Base-by-base conservation (phyloP, 2,329 filamentous ascomycete genomes). In the Calonectria pteridis region DNA sequence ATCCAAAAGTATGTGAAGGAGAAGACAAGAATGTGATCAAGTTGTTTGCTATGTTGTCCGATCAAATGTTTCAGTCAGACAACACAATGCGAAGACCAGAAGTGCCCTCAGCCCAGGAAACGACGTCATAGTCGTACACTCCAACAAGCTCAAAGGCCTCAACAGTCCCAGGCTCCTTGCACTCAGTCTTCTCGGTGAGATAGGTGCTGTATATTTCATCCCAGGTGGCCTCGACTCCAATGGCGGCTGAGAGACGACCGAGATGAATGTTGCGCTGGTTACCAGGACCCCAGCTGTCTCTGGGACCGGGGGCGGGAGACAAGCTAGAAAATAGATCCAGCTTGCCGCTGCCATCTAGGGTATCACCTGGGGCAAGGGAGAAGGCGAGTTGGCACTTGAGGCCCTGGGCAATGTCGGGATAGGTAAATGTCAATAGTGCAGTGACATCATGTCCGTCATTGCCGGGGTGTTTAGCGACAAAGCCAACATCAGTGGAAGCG, bases 181-280 rank as follows among this genome's bases (percentile, higher is more conserved):
- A 59, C 7, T 40, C 55, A 18, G 55, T 59, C 55, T 59, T 59
- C 14, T 59, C 55, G 7, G 55, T 59, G 33, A 59, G 55, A 23
- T 59, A 59, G 55, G 33, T 20, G 55, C 33, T 59, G 9, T 59
- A 59, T 9, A 23, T 59, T 11, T 33, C 55, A 37, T 59, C 55
- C 55, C 55, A 59, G 10, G 55, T 59, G 37, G 55, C 55, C 13
- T 59, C 55, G 6, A 33, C 33, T 28, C 55, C 55, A 59, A 40
- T 59, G n/a, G 33, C 55, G 18, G 55, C 55, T 6, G 55, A 59
- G 16, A 59, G 55, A 40, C 55, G 55, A 7, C 55, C 55, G 9
- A 59, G 55, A 6, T 59, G 55, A 14, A 59, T 59, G 55, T 59
- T 59, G n/a, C 55, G 55, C 55, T 59, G 55, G 33, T 59, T 59